phyloP scores from a whole-genome alignment of 495 filamentous ascomycete species.

The Penicillium malachiteum region DNA sequence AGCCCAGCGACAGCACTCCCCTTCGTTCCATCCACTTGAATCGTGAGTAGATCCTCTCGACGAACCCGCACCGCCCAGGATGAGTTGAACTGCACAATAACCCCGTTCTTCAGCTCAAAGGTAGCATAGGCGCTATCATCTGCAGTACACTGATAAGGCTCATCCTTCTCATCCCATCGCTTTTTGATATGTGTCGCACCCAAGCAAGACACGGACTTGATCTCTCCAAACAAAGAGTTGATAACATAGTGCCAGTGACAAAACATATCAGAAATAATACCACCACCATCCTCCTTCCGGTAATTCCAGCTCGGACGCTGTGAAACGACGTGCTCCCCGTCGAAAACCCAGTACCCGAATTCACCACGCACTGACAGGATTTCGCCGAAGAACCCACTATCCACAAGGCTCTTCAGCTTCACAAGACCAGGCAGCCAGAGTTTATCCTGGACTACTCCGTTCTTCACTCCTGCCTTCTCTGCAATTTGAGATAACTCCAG shows the following conservation, averaged over 20 bases:
- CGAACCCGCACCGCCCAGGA: not conserved
- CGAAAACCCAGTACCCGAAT: not conserved
- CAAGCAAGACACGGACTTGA: not conserved
- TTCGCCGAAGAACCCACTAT: not conserved
- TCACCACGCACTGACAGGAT: not conserved
- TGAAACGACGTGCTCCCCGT: not conserved
- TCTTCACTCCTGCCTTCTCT: not conserved
- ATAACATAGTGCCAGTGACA: conserved; percentile 1
- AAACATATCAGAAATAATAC: not conserved
- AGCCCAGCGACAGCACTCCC: not conserved
- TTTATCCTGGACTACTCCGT: not conserved
- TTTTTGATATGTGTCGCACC: not conserved
- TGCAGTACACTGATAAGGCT: not conserved
- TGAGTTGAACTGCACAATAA: not conserved
- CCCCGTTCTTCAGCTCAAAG: not conserved
- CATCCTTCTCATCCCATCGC: not conserved
- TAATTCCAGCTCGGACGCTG: conserved; percentile 1
- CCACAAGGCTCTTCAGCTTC: not conserved
- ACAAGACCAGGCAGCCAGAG: not conserved
- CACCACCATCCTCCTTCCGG: not conserved
- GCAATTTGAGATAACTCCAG: not conserved
- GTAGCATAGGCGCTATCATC: not conserved
- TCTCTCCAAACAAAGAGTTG: not conserved
- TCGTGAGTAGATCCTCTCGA: not conserved
- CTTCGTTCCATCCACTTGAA: not conserved